These are phyloP conservation scores for Hortaea werneckii DNA, from an alignment of 2,329 filamentous ascomycete species.

Conservation along the genomic window DNA sequence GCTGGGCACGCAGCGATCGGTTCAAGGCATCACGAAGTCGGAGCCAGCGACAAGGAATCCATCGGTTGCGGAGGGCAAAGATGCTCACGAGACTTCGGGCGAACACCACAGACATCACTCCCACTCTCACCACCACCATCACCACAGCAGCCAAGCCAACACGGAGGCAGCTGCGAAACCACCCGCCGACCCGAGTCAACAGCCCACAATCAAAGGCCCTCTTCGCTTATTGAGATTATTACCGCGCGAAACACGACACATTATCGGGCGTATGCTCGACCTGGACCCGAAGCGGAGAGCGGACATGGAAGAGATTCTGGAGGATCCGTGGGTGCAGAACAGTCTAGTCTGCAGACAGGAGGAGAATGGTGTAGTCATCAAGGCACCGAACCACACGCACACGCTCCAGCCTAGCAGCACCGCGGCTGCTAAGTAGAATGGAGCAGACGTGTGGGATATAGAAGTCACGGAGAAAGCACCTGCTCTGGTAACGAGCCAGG, in stretches of 20 bases:
- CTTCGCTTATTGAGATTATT: slow-evolving; percentile 81
- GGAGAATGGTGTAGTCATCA: slow-evolving; percentile 60
- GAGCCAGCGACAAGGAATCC: slow-evolving; percentile 32
- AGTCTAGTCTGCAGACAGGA: slow-evolving; percentile 75
- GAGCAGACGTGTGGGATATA: background rate
- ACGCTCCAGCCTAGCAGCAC: slow-evolving; percentile 44
- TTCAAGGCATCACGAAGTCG: slow-evolving; percentile 18
- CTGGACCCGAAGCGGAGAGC: slow-evolving; percentile 75
- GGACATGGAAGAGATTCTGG: slow-evolving; percentile 73
- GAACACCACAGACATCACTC: slow-evolving; percentile 14
- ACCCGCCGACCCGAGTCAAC: slow-evolving; percentile 12
- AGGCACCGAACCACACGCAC: slow-evolving; percentile 69
- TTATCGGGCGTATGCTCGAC: slow-evolving; percentile 87
- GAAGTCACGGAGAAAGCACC: no score
- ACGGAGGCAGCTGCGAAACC: slow-evolving; percentile 37
- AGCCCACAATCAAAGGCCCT: slow-evolving; percentile 70
- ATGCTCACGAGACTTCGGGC: slow-evolving; percentile 2
- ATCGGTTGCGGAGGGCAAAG: slow-evolving; percentile 16
- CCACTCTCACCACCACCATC: slow-evolving; percentile 15
- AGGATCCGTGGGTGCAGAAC: slow-evolving; percentile 81
- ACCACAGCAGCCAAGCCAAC: slow-evolving; percentile 24
- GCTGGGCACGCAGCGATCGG: slow-evolving; percentile 18
- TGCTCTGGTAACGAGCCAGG: no score
- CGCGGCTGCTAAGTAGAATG: slow-evolving; percentile 13
- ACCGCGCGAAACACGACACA: slow-evolving; percentile 78